These are phyloP conservation scores for Suhomyces prunicola DNA, from an alignment of 805 yeast species.

Conservation along the genomic window DNA sequence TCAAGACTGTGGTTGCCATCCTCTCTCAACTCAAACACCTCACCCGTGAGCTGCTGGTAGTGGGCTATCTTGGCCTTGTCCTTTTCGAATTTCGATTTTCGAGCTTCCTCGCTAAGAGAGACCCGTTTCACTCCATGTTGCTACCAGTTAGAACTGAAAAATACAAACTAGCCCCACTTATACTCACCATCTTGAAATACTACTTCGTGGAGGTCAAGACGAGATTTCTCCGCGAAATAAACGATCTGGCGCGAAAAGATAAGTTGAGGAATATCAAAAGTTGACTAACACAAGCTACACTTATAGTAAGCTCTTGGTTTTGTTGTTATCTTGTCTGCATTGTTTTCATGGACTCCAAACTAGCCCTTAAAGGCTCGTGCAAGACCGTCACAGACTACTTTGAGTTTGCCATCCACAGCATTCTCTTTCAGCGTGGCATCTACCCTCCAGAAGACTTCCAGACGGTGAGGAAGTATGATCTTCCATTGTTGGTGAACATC, in stretches of 20 bases:
- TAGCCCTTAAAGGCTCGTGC: conserved; percentile 75
- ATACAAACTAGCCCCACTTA: not conserved
- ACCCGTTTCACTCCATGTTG: conserved; percentile 74
- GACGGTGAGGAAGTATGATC: conserved; percentile 73
- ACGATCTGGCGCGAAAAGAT: not conserved
- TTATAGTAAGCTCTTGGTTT: too few relatives aligned
- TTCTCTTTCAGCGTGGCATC: conserved; percentile 84
- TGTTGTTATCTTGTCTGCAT: too few relatives aligned
- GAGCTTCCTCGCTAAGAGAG: conserved; percentile 54
- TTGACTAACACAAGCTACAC: too few relatives aligned
- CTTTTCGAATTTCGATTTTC: conserved; percentile 44
- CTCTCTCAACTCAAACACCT: conserved; percentile 35
- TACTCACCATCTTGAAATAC: not conserved
- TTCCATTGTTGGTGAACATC: conserved; percentile 65
- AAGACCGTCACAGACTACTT: conserved; percentile 79
- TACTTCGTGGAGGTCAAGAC: too few relatives aligned
- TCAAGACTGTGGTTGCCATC: conserved; percentile 18
- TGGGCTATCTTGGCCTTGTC: conserved; percentile 61
- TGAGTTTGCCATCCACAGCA: conserved; percentile 74
- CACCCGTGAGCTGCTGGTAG: conserved; percentile 47
- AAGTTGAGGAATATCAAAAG: not conserved
- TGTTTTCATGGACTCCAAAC: conserved; percentile 24
- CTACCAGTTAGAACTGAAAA: not conserved
- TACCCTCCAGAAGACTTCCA: conserved; percentile 86
- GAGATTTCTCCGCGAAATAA: not conserved